Conservation (phyloP, 257 asterid genomes). For the Fraxinus quadrangulata region DNA sequence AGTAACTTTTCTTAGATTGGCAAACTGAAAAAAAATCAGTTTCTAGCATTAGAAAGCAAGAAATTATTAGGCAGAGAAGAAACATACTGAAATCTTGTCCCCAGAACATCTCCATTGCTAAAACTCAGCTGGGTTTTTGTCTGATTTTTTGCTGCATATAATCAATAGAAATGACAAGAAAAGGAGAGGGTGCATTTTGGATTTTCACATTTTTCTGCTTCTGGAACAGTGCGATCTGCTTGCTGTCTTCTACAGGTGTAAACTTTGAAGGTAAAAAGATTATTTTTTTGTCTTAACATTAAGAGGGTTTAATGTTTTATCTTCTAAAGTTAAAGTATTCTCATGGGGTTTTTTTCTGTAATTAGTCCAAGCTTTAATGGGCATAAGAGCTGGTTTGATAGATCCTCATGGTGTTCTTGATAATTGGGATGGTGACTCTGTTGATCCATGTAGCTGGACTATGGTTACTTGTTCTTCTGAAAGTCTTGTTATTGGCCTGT, state of each 20-base stretch:
- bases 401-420: slow-evolving; percentile 97
- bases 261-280: slow-evolving; percentile 84
- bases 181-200: slow-evolving; percentile 36
- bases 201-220: slow-evolving; percentile 37
- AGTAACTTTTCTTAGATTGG: slow-evolving; percentile 41
- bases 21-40: slow-evolving; percentile 25
- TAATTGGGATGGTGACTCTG: slow-evolving; percentile 91
- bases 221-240: slow-evolving; percentile 46
- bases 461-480: slow-evolving; percentile 90
- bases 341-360: slow-evolving; percentile 7
- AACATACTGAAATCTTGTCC: slow-evolving; percentile 20
- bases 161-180: slow-evolving; percentile 40
- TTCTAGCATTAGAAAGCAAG: slow-evolving; percentile 42
- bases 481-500: slow-evolving; percentile 89
- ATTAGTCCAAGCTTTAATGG: slow-evolving; percentile 92
- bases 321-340: neutral
- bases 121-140: neutral
- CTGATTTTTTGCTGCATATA: slow-evolving; percentile 19
- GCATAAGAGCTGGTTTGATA: slow-evolving; percentile 61
- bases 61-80: slow-evolving; percentile 20
- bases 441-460: slow-evolving; percentile 99
- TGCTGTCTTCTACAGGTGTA: slow-evolving; percentile 95
- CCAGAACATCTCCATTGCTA: neutral
- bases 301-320: neutral
- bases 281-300: neutral